Base-by-base conservation (phyloP, 345 rosid species). In the Theobroma cacao region DNA sequence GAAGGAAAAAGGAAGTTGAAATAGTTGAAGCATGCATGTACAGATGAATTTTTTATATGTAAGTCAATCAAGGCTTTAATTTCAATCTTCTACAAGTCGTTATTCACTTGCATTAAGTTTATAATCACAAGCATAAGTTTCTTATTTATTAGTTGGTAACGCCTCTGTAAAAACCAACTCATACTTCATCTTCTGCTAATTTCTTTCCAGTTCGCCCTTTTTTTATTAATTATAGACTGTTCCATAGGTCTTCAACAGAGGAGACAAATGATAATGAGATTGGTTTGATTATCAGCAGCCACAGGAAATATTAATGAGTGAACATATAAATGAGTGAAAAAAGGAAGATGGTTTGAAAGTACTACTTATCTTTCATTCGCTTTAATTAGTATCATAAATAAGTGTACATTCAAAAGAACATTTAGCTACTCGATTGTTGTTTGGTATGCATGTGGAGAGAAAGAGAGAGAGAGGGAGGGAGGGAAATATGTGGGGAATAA, bases 41-140 rank as follows among this genome's bases (percentile, higher is more conserved):
- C 81, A 86, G 79, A 75, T 79, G 77, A 79, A 85, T 65, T 18
- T 59, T 71, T 81, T 81, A 64, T 85, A 75, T 81, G 70, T n/a
- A 22, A 78, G 81, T 72, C 71, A 83, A 69, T 75, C 48, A 58
- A 60, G 52, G 53, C 43, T 53, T 60, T 73, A 55, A 14, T 34
- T 43, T 83, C 55, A 4, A 22, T 63, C 36, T 22, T 76, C 24
- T 62, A 24, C 52, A 58, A 56, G 59, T 26, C n/a, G 13, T 73
- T 52, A 26, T 24, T 26, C 26, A 41, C 50, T 74, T 77, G 68
- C 78, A 72, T 73, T 50, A 28, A 75, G 17, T 31, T 41, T 77
- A 41, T 48, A 48, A 50, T 48, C 18, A 6, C 33, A 56, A 73
- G 64, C 38, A 45, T 56, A n/a, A 55, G 59, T 64, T 64, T 55